Conservation (phyloP, 768 basidiomycete genomes). For the Suillus sp. region DNA sequence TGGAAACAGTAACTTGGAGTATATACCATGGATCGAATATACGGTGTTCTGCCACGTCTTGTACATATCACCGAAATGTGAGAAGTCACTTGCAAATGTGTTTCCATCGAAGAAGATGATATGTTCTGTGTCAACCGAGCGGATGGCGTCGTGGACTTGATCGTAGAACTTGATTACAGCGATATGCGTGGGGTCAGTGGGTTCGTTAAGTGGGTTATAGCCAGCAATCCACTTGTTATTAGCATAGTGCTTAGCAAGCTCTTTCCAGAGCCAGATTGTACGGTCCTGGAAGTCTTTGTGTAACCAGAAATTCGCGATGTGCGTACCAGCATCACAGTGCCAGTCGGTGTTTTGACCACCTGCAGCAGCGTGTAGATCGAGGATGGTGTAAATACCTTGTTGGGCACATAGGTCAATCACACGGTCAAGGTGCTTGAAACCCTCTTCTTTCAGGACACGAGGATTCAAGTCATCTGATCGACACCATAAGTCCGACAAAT, state of each 20-base stretch:
- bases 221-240: conserved; percentile 83
- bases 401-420: conserved; percentile 74
- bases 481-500: conserved; percentile 12
- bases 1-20: conserved; percentile 1
- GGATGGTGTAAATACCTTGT: conserved; percentile 75
- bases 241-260: conserved; percentile 75
- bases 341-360: conserved; percentile 80
- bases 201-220: conserved; percentile 87
- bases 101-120: conserved; percentile 83
- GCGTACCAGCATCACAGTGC: conserved; percentile 75
- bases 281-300: conserved; percentile 88
- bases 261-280: conserved; percentile 72
- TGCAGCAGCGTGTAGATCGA: conserved; percentile 79
- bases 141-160: conserved; percentile 68
- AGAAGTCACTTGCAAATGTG: conserved; percentile 81
- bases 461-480: conserved; percentile 72
- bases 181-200: conserved; percentile 65
- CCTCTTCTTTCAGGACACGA: conserved; percentile 68
- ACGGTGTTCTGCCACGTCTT: conserved; percentile 69
- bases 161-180: conserved; percentile 70
- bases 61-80: conserved; percentile 65
- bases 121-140: conserved; percentile 68
- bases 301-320: conserved; percentile 76
- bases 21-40: conserved; percentile 72
- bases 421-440: conserved; percentile 84